Conservation (phyloP, 306 rosid species). For the Adenanthera pavonina region DNA sequence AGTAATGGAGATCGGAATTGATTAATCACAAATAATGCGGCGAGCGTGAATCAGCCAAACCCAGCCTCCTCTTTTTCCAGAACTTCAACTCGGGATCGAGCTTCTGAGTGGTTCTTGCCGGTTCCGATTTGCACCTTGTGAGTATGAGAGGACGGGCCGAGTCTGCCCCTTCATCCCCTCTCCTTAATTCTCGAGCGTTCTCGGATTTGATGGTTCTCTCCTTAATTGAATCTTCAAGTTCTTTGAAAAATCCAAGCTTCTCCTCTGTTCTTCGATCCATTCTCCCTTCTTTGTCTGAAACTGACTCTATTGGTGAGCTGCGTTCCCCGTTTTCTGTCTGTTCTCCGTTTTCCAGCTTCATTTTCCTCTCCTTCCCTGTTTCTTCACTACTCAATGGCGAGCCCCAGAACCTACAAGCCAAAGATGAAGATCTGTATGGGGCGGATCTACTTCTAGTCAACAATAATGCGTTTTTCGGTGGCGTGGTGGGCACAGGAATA, state of each 20-base stretch:
- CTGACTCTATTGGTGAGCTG: constrained; percentile 35
- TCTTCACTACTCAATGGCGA: constrained; percentile 51
- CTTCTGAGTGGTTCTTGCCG: constrained; percentile 62
- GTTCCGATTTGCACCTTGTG: constrained; percentile 92
- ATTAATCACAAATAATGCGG: constrained; percentile 57
- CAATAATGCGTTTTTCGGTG: constrained; percentile 79
- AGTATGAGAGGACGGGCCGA: constrained; percentile 54
- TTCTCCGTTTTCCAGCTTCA: constrained; percentile 20
- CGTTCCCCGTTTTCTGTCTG: constrained; percentile 32
- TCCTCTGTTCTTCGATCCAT: constrained; percentile 39
- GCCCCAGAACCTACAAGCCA: constrained; percentile 71
- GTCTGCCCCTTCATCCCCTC: constrained; percentile 31
- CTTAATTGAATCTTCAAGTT: constrained; percentile 40
- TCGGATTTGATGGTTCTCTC: constrained; percentile 46
- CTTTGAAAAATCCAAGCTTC: constrained; percentile 37
- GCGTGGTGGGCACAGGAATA: constrained; percentile 44
- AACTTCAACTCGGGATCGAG: constrained; percentile 57
- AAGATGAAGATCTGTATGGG: constrained; percentile 77
- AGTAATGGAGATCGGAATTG: constrained; percentile 19
- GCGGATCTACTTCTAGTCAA: constrained; percentile 89
- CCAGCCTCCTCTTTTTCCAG: constrained; percentile 61
- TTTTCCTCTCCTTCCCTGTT: constrained; percentile 35
- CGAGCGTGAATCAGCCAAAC: constrained; percentile 47
- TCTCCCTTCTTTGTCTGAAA: constrained; percentile 46
- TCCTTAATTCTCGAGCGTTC: constrained; percentile 34